Percentiles rank a stretch among this genome's conserved stretches.
These are phyloP conservation scores for Dactylellina haptotyla DNA, from an alignment of 2,329 filamentous ascomycete genomes.

Conservation along the genomic window DNA sequence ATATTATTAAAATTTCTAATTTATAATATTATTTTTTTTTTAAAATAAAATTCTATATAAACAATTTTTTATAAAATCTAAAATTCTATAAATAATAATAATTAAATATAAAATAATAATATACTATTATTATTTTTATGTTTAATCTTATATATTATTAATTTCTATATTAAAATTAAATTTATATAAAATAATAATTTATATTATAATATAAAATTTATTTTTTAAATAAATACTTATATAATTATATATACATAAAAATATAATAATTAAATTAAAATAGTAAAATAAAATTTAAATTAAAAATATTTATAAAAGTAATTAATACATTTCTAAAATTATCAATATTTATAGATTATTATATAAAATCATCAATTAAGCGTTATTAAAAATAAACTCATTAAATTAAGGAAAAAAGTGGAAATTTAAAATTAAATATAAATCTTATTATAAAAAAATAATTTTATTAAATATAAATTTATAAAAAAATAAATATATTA, in stretches of 20 bases:
- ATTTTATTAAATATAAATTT: conserved; percentile 19
- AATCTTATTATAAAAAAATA: too few relatives aligned
- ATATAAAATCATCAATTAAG: too few relatives aligned
- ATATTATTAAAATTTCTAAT: conserved; percentile 8
- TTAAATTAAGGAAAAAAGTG: too few relatives aligned
- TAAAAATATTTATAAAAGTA: too few relatives aligned
- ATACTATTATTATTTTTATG: conserved; percentile 14
- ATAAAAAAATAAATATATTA: conserved; percentile 17
- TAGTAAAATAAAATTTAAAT: too few relatives aligned
- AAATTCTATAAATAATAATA: conserved; percentile 12
- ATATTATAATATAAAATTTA: conserved; percentile 8
- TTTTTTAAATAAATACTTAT: too few relatives aligned
- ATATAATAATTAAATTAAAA: too few relatives aligned
- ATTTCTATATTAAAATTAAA: background rate
- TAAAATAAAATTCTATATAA: background rate
- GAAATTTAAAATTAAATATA: conserved; percentile 14
- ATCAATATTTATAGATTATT: too few relatives aligned
- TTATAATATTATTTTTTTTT: conserved; percentile 11
- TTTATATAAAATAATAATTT: background rate
- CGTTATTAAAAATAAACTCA: too few relatives aligned
- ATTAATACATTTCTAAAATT: too few relatives aligned
- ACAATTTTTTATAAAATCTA: conserved; percentile 7
- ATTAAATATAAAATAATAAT: background rate
- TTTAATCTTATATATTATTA: conserved; percentile 5
- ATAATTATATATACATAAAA: too few relatives aligned